Conservation (phyloP, 345 rosid genomes). For the Bruguiera sexangula region DNA sequence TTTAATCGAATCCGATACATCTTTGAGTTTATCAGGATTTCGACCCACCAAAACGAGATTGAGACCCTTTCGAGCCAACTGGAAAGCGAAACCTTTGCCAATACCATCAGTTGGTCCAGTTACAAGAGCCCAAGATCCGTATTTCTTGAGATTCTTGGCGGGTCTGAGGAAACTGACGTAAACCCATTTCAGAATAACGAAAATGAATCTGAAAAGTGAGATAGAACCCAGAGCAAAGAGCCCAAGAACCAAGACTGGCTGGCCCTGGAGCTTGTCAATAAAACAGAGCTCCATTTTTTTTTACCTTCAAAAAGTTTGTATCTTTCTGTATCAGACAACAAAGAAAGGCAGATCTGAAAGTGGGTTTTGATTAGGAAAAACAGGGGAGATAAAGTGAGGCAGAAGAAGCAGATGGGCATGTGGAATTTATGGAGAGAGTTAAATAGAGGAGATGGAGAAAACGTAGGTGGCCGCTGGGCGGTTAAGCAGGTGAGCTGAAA, state of each 20-base stretch:
- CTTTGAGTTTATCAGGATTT: slow-evolving; percentile 60
- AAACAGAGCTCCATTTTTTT: slow-evolving; percentile 51
- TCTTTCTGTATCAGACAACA: not conserved
- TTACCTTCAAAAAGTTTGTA: not conserved
- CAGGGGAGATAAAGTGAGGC: not conserved
- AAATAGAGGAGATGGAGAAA: no score
- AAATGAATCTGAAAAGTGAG: slow-evolving; percentile 38
- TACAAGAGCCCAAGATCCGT: slow-evolving; percentile 95
- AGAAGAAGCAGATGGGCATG: not conserved
- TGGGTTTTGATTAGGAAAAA: slow-evolving; percentile 13
- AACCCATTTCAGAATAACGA: slow-evolving; percentile 55
- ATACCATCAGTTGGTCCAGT: slow-evolving; percentile 96
- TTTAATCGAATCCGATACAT: slow-evolving; percentile 55
- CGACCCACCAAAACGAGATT: slow-evolving; percentile 83
- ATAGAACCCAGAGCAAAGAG: slow-evolving; percentile 61
- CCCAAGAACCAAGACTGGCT: slow-evolving; percentile 59
- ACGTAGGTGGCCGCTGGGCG: slow-evolving; percentile 23
- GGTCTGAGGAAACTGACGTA: slow-evolving; percentile 85
- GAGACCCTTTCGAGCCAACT: slow-evolving; percentile 68
- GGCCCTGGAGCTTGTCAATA: slow-evolving; percentile 44
- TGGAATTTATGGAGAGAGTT: slow-evolving; percentile 1
- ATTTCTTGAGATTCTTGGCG: slow-evolving; percentile 68
- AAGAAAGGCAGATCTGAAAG: slow-evolving; percentile 10
- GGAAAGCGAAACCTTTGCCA: slow-evolving; percentile 83
- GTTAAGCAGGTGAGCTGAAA: slow-evolving; percentile 64